A percentile compares a stretch with the other conserved stretches of the same genome.
Evolutionary conservation across 2,329 filamentous ascomycete species (phyloP).

Genomic region (Alternaria tenuissima): DNA sequence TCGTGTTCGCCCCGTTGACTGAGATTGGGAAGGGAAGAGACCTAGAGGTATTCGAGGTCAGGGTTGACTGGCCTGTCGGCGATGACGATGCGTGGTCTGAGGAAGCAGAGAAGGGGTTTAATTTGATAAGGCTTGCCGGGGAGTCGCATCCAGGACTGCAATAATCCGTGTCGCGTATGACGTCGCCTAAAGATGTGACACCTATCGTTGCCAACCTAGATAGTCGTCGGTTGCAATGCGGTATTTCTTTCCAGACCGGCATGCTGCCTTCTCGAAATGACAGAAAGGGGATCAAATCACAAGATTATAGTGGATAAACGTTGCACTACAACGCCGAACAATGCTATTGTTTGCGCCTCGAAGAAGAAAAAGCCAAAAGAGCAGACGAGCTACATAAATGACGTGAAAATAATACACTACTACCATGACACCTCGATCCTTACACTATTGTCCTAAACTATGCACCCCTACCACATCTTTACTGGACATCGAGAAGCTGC

Average conservation of each 20-base stretch:
- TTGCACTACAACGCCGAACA: neutral
- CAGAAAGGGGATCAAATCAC: neutral
- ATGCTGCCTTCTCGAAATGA: neutral
- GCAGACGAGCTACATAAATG: neutral
- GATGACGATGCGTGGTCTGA: slow-evolving; percentile 6
- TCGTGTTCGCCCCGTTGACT: slow-evolving; percentile 2
- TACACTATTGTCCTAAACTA: neutral
- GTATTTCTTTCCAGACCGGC: neutral
- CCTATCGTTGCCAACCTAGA: neutral
- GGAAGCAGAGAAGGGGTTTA: slow-evolving; percentile 1
- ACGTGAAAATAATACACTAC: slow-evolving; percentile 3
- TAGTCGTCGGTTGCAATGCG: neutral
- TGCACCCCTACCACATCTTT: neutral
- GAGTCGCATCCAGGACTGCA: neutral
- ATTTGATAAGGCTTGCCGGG: neutral
- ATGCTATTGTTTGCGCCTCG: neutral
- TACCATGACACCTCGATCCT: neutral
- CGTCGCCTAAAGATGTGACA: neutral
- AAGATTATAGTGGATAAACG: neutral
- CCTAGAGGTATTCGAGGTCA: slow-evolving; percentile 11
- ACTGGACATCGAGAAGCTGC: slow-evolving; percentile 81
- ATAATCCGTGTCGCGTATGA: neutral
- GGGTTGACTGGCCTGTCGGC: slow-evolving; percentile 9
- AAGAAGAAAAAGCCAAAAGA: neutral
- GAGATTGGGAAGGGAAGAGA: neutral